Conservation (phyloP, 345 rosid species). For the Arabidopsis suecica region DNA sequence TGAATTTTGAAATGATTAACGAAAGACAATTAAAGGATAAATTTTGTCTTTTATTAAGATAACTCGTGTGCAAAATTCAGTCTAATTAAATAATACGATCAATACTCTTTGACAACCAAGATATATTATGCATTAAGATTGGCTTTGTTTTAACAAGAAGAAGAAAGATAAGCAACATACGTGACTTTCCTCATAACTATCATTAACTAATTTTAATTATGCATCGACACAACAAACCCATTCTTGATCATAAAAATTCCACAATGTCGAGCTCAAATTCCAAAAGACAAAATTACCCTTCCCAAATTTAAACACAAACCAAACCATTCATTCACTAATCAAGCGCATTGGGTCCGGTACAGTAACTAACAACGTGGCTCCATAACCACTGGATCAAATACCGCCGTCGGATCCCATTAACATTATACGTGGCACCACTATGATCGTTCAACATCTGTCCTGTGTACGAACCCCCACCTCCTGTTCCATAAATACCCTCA, state of each 20-base stretch:
- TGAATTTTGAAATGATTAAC: conserved; percentile 10
- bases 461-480: conserved; percentile 97
- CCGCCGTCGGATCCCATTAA: conserved; percentile 83
- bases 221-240: conserved; percentile 9
- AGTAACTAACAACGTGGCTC: conserved; percentile 79
- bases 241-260: neutral
- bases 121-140: neutral
- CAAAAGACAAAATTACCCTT: conserved; percentile 24
- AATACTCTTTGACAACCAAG: neutral
- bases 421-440: conserved; percentile 84
- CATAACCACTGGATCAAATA: conserved; percentile 96
- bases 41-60: neutral
- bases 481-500: conserved; percentile 97
- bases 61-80: conserved; percentile 4
- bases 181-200: conserved; percentile 13
- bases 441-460: conserved; percentile 76
- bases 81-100: neutral
- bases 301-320: conserved; percentile 9
- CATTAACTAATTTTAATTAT: conserved; percentile 32
- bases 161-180: conserved; percentile 1
- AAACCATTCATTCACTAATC: conserved; percentile 55
- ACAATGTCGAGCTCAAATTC: conserved; percentile 6
- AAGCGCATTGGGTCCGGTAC: conserved; percentile 93
- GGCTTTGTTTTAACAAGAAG: conserved; percentile 18
- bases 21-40: neutral